Base-by-base conservation (phyloP, 2,329 filamentous ascomycete species). In the Aspergillus fijiensis region DNA sequence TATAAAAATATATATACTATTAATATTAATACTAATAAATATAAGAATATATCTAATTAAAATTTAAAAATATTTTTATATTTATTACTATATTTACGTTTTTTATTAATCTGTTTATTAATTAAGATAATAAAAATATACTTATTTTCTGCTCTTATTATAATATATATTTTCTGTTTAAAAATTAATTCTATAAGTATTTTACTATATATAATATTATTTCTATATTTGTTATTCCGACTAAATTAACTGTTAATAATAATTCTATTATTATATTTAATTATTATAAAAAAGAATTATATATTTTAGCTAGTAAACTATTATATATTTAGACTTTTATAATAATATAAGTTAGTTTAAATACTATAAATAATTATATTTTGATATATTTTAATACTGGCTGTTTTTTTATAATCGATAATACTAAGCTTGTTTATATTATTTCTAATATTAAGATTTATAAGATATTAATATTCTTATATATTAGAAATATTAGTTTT, bases 261-360 rank as follows among this genome's bases (percentile, higher is more conserved):
- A 27, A 27, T 1, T 51, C 2, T 27, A 19, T 27, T 51, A 16
- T 51, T 25, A 12, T 25, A 5, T 29, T 4, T 33, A 31, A 35
- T 1, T 51, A 51, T 1, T 25, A 51, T 51, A 23, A 51, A 51
- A 51, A n/a, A 23, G 3, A 25, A n/a, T 0, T 14, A 7, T 25
- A 35, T 27, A 51, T 1, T n/a, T 1, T 4, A 1, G 1, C 6
- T 12, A 4, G 1, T 0, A 12, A 35, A 16, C 2, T 19, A 2
- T 12, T 51, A 2, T 51, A n/a, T n/a, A 51, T 10, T 2, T 51
- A 51, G 1, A 11, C 11, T 12, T 27, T 2, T 51, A 16, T 16
- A 35, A 12, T 23, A 25, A 4, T 29, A 31, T 2, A 51, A 29
- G 0, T 11, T 11, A 1, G 23, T 7, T 2, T 51, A 11, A 16